These are phyloP conservation scores for Pilobolus umbonatus DNA, from an alignment of 192 early-diverging fungal genomes.

Conservation along the genomic window DNA sequence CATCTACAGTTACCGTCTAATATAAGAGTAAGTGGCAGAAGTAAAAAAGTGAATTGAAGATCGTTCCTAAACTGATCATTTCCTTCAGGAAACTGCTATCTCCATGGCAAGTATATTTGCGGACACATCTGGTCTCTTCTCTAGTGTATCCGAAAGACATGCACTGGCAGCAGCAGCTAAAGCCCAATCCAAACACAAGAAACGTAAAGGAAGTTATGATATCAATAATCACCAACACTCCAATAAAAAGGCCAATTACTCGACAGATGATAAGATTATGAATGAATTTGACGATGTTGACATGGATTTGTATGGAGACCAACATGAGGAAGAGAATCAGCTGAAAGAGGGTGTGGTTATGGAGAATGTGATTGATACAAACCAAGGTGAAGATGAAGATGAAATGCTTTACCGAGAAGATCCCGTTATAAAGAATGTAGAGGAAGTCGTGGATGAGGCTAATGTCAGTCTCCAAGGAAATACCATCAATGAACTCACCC, in stretches of 20 bases:
- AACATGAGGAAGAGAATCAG: background rate
- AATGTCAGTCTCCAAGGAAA: constrained; percentile 39
- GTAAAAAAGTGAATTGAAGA: constrained; percentile 13
- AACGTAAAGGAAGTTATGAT: background rate
- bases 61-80: background rate
- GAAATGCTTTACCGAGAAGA: constrained; percentile 39
- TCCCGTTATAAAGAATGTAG: background rate
- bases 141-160: constrained; percentile 6
- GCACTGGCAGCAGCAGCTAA: background rate
- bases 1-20: constrained; percentile 30
- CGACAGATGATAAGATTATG: no score
- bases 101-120: constrained; percentile 43
- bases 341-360: background rate
- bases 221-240: background rate
- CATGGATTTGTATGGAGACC: constrained; percentile 40
- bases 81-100: constrained; percentile 29
- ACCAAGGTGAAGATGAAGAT: constrained; percentile 49
- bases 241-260: background rate
- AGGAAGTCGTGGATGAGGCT: constrained; percentile 15
- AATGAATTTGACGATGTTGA: constrained; percentile 46
- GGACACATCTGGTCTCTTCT: constrained; percentile 39
- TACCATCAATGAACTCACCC: constrained; percentile 19
- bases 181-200: constrained; percentile 5
- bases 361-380: background rate
- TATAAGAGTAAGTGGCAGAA: no score